These are phyloP conservation scores for Russula virescens DNA, from an alignment of 768 basidiomycete species.

Conservation along the genomic window DNA sequence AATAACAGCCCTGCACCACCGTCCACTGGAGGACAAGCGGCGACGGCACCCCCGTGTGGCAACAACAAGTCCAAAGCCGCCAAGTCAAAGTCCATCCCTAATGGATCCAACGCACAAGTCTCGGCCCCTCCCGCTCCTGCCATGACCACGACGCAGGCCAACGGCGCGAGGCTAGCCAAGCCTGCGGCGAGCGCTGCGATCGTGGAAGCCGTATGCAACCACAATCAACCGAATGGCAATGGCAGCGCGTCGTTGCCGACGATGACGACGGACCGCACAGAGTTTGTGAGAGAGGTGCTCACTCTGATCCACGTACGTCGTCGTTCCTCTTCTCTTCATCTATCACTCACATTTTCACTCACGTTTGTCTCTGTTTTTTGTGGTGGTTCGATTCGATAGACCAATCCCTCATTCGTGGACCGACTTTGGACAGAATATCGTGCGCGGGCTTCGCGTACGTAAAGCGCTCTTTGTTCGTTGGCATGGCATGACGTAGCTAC, in stretches of 20 bases:
- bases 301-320: slow-evolving; percentile 42
- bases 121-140: background rate
- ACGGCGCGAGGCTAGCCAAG: slow-evolving; percentile 8
- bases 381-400: slow-evolving; percentile 35
- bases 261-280: slow-evolving; percentile 28
- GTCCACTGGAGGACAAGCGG: background rate
- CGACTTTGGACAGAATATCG: slow-evolving; percentile 50
- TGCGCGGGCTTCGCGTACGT: slow-evolving; percentile 7
- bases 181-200: slow-evolving; percentile 18
- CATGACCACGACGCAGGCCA: background rate
- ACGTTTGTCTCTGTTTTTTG: no score
- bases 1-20: background rate
- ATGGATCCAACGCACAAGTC: slow-evolving; percentile 8
- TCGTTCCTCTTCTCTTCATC: background rate
- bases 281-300: slow-evolving; percentile 65
- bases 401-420: slow-evolving; percentile 61
- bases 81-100: background rate
- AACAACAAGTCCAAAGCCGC: slow-evolving; percentile 8
- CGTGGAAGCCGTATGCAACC: slow-evolving; percentile 16
- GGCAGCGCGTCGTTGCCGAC: slow-evolving; percentile 6
- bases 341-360: background rate
- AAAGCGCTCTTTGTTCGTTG: background rate
- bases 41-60: background rate
- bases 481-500: background rate
- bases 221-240: slow-evolving; percentile 20